Percentiles rank a stretch among this genome's conserved stretches.
phyloP scores from a whole-genome alignment of 2,329 filamentous ascomycete species.

The Sporothrix phasma region DNA sequence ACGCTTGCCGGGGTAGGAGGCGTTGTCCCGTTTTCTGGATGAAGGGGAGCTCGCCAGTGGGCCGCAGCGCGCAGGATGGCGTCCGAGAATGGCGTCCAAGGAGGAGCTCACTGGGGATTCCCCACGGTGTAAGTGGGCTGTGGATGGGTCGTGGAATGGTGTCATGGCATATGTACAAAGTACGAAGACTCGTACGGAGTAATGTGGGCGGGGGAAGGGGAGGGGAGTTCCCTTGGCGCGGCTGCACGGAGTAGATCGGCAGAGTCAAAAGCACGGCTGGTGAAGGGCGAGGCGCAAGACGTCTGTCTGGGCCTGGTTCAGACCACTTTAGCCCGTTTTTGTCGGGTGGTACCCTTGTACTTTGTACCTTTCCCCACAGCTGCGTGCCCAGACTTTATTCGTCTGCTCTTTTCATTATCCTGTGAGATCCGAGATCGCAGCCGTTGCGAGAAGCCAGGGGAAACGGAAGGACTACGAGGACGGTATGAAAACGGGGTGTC shows the following conservation, averaged over 20 bases:
- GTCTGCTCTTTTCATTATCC: too few relatives aligned
- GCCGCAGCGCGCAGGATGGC: not conserved
- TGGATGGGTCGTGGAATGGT: too few relatives aligned
- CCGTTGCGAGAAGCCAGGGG: not conserved
- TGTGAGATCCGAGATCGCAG: not conserved
- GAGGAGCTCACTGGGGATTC: not conserved
- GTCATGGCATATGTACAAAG: too few relatives aligned
- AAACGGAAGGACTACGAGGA: constrained; percentile 6
- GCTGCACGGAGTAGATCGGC: constrained; percentile 19
- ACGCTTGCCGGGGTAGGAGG: not conserved
- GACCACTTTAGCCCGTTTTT: not conserved
- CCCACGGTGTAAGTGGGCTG: constrained; percentile 4
- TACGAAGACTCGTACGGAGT: too few relatives aligned
- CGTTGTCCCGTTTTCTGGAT: not conserved
- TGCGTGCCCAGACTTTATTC: too few relatives aligned
- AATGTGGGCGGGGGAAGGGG: not conserved
- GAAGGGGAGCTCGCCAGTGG: not conserved
- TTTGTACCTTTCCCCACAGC: too few relatives aligned
- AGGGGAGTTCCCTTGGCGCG: constrained; percentile 4
- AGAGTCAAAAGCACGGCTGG: constrained; percentile 2
- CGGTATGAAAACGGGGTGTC: not conserved
- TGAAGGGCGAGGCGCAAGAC: not conserved
- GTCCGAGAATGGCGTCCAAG: not conserved
- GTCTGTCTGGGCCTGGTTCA: not conserved
- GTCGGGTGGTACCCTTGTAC: too few relatives aligned